Base-by-base conservation (phyloP, 2,329 filamentous ascomycete species). In the Epichloe sp. region DNA sequence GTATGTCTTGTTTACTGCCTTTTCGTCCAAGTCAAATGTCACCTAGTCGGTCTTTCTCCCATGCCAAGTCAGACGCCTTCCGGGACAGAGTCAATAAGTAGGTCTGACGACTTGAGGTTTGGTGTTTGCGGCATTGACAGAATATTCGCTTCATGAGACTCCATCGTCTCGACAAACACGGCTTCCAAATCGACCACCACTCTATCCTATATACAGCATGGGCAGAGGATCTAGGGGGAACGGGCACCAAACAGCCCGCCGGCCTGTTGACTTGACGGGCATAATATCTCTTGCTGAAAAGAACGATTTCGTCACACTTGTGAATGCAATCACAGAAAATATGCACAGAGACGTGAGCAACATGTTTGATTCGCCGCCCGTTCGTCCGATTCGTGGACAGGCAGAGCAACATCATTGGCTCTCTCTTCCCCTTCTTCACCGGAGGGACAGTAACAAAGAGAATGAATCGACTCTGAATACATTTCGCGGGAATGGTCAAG, bases 271-370 rank as follows among this genome's bases (percentile, higher is more conserved):
- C 54, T 57, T 82, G 54, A 78, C 72, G 49, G 68, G 68, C 26
- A 60, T 77, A 48, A 62, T 81, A 38, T 74, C 65, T 19, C 44
- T 63, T 4, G 65, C 70, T 2, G 76, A 82, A 58, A 74, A 70
- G 57, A 67, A 68, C 35, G 77, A 82, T 52, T 63, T 83, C 41
- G 64, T 68, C n/a, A 66, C 69, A 3, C 68, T 83, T 12, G 63
- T 79, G 52, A 68, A 62, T 26, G 69, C 71, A 44, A 75, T 80
- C 54, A 75, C 74, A 37, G 78, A 81, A 47, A 69, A 69, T 38
- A 78, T 83, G 68, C 70, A 75, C 51, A 71, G 70, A 48, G 71
- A 78, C 41, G 68, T 82, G 52, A 68, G 62, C 54, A 69, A 71
- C 48, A 70, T 71, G 52, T 82, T 82, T 55, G 75, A 79, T 56